Percentiles rank a stretch among this genome's conserved stretches.
phyloP scores from a whole-genome alignment of 768 basidiomycete species.

The Lactifluus subvellereus region DNA sequence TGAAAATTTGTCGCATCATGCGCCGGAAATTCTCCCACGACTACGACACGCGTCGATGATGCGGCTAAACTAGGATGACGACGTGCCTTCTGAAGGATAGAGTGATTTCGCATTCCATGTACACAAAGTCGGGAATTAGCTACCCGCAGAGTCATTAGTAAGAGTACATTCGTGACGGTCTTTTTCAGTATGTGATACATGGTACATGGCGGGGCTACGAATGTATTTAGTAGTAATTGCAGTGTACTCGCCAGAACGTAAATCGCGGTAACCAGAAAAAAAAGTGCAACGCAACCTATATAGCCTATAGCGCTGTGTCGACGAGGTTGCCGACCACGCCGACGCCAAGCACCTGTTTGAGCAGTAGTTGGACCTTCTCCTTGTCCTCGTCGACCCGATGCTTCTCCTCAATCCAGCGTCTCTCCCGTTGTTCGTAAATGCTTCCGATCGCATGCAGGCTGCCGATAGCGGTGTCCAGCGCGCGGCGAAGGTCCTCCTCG shows the following conservation, averaged over 20 bases:
- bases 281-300: neutral
- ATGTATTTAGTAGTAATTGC: neutral
- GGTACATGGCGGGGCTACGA: neutral
- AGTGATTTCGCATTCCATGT: neutral
- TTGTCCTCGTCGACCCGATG: constrained; percentile 57
- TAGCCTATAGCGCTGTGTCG: constrained; percentile 7
- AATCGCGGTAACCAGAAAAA: neutral
- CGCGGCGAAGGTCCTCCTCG: constrained; percentile 62
- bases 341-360: constrained; percentile 53
- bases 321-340: constrained; percentile 19
- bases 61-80: neutral
- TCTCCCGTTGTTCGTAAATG: constrained; percentile 65
- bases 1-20: too few relatives aligned
- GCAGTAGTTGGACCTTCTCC: constrained; percentile 57
- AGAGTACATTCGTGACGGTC: constrained; percentile 11
- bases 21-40: too few relatives aligned
- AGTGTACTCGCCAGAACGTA: neutral
- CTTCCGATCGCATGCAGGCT: constrained; percentile 56
- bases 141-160: neutral
- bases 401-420: constrained; percentile 69
- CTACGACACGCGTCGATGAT: neutral
- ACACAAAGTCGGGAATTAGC: neutral
- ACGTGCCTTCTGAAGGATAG: neutral
- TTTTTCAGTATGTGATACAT: constrained; percentile 1
- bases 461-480: constrained; percentile 60